Percentiles rank a stretch among this genome's conserved stretches.
Conservation (phyloP, 441 rosid genomes). For the Cnidoscolus chayamansa region DNA sequence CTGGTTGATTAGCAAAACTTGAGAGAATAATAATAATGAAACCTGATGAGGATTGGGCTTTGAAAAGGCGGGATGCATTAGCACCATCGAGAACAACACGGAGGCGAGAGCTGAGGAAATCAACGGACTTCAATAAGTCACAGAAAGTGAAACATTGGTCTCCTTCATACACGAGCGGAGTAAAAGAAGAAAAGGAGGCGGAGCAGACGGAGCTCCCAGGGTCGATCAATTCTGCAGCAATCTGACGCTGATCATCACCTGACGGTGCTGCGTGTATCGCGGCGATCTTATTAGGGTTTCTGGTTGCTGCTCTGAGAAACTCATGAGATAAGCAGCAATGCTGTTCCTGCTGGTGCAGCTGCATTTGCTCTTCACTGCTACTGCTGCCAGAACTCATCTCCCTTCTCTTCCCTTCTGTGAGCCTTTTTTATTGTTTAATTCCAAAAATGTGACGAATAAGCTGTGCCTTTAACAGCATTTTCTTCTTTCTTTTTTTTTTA, state of each 20-base stretch:
- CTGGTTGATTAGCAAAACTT: neutral
- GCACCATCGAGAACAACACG: conserved; percentile 39
- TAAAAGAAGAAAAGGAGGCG: conserved; percentile 19
- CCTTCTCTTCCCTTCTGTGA: conserved; percentile 2
- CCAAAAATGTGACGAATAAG: no score
- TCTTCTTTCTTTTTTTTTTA: no score
- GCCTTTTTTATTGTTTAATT: no score
- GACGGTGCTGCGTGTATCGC: conserved; percentile 48
- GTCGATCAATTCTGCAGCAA: conserved; percentile 22
- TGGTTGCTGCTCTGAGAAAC: conserved; percentile 51
- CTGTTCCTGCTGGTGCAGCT: conserved; percentile 14
- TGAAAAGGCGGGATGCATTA: conserved; percentile 39
- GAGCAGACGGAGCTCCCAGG: neutral
- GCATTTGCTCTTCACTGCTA: neutral
- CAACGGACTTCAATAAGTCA: conserved; percentile 47
- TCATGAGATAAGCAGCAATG: conserved; percentile 60
- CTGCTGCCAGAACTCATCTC: neutral
- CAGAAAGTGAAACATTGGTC: conserved; percentile 62
- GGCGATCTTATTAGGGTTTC: conserved; percentile 46
- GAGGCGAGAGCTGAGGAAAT: conserved; percentile 52
- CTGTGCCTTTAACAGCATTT: no score
- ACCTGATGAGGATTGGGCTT: conserved; percentile 35
- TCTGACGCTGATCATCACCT: conserved; percentile 14
- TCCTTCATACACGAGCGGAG: conserved; percentile 52
- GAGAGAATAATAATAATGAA: neutral